These are phyloP conservation scores for Obba rivulosa DNA, from an alignment of 768 basidiomycete genomes.

Conservation along the genomic window DNA sequence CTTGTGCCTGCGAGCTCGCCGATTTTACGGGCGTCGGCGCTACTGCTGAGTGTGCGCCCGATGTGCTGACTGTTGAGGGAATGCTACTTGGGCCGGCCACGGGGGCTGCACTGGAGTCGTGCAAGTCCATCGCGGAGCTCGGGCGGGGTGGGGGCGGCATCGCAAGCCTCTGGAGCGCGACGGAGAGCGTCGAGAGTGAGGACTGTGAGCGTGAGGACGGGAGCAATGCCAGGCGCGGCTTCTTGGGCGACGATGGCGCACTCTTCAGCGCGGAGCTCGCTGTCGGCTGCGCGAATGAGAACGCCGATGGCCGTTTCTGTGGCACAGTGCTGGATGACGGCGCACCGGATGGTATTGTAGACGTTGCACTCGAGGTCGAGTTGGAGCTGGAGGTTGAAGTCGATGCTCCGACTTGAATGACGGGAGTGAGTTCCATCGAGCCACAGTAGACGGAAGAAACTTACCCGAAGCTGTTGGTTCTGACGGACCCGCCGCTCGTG, in stretches of 20 bases:
- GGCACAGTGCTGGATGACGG: neutral
- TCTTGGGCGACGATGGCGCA: conserved; percentile 9
- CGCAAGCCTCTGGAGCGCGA: neutral
- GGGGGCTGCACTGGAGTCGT: no score
- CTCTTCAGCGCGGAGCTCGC: conserved; percentile 14
- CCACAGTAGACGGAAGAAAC: neutral
- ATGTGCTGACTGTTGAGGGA: neutral
- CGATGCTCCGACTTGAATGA: no score
- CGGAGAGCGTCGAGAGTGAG: neutral
- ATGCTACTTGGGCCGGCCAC: neutral
- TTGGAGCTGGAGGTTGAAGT: no score
- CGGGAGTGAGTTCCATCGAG: neutral
- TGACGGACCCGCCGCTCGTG: neutral
- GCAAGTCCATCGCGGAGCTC: neutral
- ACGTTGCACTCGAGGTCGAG: neutral
- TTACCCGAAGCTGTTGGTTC: neutral
- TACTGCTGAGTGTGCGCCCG: no score
- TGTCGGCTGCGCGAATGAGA: conserved; percentile 11
- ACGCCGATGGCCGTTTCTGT: neutral
- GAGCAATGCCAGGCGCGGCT: conserved; percentile 1
- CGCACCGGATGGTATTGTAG: conserved; percentile 1
- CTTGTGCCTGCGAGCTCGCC: no score
- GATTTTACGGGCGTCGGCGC: no score
- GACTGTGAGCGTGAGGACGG: neutral
- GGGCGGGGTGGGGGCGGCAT: neutral